Percentiles rank a stretch among this genome's conserved stretches.
phyloP scores from a whole-genome alignment of 2,329 filamentous ascomycete species.

The Aspergillus sp. region DNA sequence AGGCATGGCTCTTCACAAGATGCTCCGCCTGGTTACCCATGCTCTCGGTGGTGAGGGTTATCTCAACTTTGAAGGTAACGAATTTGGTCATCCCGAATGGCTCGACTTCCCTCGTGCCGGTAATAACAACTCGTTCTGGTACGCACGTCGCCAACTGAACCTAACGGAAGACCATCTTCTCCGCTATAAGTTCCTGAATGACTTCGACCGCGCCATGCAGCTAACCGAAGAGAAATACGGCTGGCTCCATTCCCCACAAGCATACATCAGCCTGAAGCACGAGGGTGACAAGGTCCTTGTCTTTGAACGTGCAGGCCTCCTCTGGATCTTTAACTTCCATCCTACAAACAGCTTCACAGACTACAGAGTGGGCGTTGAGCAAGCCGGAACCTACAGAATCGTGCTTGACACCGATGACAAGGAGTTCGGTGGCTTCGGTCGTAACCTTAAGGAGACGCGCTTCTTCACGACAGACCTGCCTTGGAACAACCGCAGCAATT shows the following conservation, averaged over 20 bases:
- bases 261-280: conserved; percentile 91
- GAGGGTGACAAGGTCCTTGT: conserved; percentile 92
- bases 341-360: conserved; percentile 81
- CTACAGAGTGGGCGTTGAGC: conserved; percentile 87
- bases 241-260: conserved; percentile 83
- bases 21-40: conserved; percentile 94
- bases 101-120: conserved; percentile 95
- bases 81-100: conserved; percentile 98
- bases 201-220: conserved; percentile 94
- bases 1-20: conserved; percentile 91
- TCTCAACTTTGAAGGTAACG: conserved; percentile 98
- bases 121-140: conserved; percentile 92
- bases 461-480: conserved; percentile 90
- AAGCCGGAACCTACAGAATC: conserved; percentile 80
- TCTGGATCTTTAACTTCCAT: conserved; percentile 98
- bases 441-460: conserved; percentile 75
- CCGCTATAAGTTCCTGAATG: conserved; percentile 87
- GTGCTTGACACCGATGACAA: conserved; percentile 79
- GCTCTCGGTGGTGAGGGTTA: conserved; percentile 91
- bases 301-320: conserved; percentile 84
- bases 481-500: conserved; percentile 91
- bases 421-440: conserved; percentile 75
- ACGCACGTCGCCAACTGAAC: conserved; percentile 90
- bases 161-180: conserved; percentile 82
- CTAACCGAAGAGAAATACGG: conserved; percentile 81